Base-by-base conservation (phyloP, 2,329 filamentous ascomycete genomes). In the Cordyceps javanica region DNA sequence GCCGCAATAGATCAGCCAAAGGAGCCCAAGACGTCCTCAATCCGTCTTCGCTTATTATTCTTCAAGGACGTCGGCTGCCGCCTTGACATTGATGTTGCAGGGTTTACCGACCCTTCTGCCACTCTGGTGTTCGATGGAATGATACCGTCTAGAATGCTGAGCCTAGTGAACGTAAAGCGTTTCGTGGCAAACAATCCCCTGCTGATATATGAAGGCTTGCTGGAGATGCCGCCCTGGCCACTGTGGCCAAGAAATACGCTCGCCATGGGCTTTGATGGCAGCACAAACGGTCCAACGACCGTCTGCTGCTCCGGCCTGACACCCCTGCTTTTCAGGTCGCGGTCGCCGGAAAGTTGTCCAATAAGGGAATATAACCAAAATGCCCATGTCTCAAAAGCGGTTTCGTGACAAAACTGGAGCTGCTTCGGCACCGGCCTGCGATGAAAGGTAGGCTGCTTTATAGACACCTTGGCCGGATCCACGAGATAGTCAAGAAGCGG, bases 361-460 rank as follows among this genome's bases (percentile, higher is more conserved):
- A 75, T 66, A 49, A 75, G 67, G 5, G 72, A 68, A 60, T 73
- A 73, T 3, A 75, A 62, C 72, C 74, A 76, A 49, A 76, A 75
- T 1, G 69, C 71, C 72, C 72, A 75, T 2, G 68, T 60, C 58
- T 75, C 73, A 36, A 74, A 75, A 2, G 70, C 66, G 4, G 68
- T 64, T 1, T 65, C 67, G 38, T 73, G 70, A 30, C 73, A 74
- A 5, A 66, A 67, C 14, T 65, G 60, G 16, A 63, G 62, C n/a
- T 69, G 63, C 34, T 63, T 65, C 13, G 59, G 62, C 16, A 65
- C 63, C 7, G 70, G 66, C 21, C 68, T 67, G 2, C 62, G 64
- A 42, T 69, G 64, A 66, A 70, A 71, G 2, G 66, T 62, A 3
- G 66, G 68, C 11, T 64, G 59, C 10, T 64, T 65, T 21, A 23